Base-by-base conservation (phyloP, 2,329 filamentous ascomycete species). In the Epicoccum nigrum region DNA sequence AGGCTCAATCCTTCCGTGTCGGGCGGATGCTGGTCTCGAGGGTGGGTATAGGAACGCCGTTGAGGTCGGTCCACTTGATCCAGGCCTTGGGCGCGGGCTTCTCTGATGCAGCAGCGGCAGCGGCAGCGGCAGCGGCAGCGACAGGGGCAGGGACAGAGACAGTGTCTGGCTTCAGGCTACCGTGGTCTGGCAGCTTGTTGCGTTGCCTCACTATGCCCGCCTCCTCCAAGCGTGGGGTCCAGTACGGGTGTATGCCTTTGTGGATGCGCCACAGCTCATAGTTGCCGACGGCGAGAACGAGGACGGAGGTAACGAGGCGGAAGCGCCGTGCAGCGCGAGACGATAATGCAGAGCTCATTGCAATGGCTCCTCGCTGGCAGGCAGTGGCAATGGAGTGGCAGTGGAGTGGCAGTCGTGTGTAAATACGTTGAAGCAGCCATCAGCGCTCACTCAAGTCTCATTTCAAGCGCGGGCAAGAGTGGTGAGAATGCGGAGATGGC, bases 101-200 rank as follows among this genome's bases (percentile, higher is more conserved):
- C 17, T 52, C 50, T 17, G n/a, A n/a, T n/a, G 40, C 23, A 17
- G 47, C 23, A 13, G 28, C 27, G 9, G 40, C 23, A n/a, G n/a
- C 67, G 75, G 65, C 76, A 67, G 69, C 68, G 39, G 25, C 15
- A 68, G 73, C 63, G 77, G 68, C 67, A 74, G 64, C 57, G 74
- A 65, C 44, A 74, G 76, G 46, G 71, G 75, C 37, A 77, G 71
- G 60, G 75, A 79, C 35, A 77, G 71, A 59, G 75, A 79, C n/a
- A n/a, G n/a, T n/a, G 9, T 51, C 40, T 21, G 27, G 38, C 25
- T 45, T 52, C 25, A 30, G 32, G 9, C 32, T 46, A 33, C 32
- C 38, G 11, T 52, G 20, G 17, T 54, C 41, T 15, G 44, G 41
- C 23, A 45, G 33, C 45, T 56, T 58, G 11, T 45, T 56, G 30